Conservation (phyloP, 2,329 filamentous ascomycete species). For the Aureobasidium sp. region DNA sequence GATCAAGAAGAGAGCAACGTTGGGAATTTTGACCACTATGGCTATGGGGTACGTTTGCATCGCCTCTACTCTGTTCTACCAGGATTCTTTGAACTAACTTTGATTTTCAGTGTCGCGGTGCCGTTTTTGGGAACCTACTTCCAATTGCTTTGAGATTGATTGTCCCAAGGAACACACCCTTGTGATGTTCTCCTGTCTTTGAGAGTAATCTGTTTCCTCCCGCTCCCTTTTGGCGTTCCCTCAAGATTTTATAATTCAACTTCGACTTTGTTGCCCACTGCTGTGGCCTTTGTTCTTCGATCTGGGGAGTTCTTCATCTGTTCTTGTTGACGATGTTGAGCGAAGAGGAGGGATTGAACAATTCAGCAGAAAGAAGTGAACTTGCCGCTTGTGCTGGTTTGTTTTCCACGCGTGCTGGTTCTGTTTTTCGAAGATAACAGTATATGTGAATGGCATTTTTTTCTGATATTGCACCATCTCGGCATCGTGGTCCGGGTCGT, state of each 20-base stretch:
- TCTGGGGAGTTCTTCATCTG: background rate
- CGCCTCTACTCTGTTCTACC: background rate
- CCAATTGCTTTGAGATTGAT: background rate
- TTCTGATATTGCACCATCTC: background rate
- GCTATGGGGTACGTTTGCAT: conserved; percentile 72
- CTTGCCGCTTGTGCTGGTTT: background rate
- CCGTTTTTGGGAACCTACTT: conserved; percentile 1
- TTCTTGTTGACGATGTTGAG: background rate
- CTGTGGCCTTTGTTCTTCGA: background rate
- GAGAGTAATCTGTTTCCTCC: background rate
- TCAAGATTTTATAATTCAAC: background rate
- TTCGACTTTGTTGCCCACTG: background rate
- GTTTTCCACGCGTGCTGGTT: background rate
- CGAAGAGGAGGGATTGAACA: background rate
- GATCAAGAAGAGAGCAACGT: conserved; percentile 75
- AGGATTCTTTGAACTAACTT: background rate
- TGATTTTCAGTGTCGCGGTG: background rate
- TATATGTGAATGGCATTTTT: conserved; percentile 6
- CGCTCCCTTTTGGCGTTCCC: background rate
- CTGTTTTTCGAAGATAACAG: background rate
- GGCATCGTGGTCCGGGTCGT: background rate
- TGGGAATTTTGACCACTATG: conserved; percentile 80
- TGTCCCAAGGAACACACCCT: background rate
- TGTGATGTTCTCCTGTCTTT: background rate
- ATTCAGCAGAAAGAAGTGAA: too few relatives aligned